Evolutionary conservation across 345 rosid genomes (phyloP).

Genomic region (Salix brachista): DNA sequence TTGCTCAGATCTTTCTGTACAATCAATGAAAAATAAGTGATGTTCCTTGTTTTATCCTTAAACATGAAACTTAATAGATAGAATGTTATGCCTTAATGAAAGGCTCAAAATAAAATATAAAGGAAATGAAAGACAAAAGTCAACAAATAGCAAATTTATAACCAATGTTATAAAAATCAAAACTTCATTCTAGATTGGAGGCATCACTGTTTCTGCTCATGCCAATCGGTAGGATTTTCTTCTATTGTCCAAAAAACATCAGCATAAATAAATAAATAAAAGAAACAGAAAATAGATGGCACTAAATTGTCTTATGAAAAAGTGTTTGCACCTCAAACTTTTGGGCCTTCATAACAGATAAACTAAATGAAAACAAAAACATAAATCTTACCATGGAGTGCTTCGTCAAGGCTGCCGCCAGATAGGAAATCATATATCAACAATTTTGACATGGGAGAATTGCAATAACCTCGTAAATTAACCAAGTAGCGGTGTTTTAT

Average conservation of each 20-base stretch:
- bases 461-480: conserved; percentile 94
- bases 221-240: background rate
- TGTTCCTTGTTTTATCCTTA: background rate
- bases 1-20: conserved; percentile 80
- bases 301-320: background rate
- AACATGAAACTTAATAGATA: background rate
- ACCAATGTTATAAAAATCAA: background rate
- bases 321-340: background rate
- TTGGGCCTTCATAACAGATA: background rate
- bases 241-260: background rate
- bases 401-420: conserved; percentile 97
- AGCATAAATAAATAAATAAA: background rate
- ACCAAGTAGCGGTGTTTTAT: conserved; percentile 92
- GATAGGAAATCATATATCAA: conserved; percentile 84
- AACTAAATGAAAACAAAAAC: conserved; percentile 10
- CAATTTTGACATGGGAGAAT: conserved; percentile 83
- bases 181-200: background rate
- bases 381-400: conserved; percentile 75
- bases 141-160: background rate
- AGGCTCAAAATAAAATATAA: background rate
- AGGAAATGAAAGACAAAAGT: background rate
- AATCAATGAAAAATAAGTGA: conserved; percentile 12
- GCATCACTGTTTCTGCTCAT: background rate
- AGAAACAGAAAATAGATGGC: background rate
- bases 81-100: background rate